Percentiles rank a stretch among this genome's conserved stretches.
phyloP scores from a whole-genome alignment of 2,329 filamentous ascomycete species.

The Cadophora sp. region DNA sequence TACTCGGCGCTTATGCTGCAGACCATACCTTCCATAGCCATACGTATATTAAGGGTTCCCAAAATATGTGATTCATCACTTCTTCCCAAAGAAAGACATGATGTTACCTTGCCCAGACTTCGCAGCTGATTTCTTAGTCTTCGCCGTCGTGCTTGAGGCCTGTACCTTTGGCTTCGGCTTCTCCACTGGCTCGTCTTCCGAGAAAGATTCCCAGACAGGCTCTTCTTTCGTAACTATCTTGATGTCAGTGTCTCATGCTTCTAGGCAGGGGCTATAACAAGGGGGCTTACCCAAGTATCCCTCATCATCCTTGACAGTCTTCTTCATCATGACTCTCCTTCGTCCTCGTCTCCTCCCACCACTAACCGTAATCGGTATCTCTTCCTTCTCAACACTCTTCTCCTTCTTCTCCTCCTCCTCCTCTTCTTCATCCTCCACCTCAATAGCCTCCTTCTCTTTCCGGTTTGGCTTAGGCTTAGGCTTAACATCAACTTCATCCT shows the following conservation, averaged over 20 bases:
- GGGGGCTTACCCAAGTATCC: constrained; percentile 79
- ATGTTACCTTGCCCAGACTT: constrained; percentile 79
- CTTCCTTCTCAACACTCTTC: constrained; percentile 29
- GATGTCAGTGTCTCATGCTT: constrained; percentile 21
- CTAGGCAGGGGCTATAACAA: neutral
- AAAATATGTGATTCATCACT: constrained; percentile 46
- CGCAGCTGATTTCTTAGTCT: constrained; percentile 60
- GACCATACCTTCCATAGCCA: neutral
- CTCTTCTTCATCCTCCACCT: constrained; percentile 45
- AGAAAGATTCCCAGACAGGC: constrained; percentile 88
- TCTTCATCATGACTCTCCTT: constrained; percentile 85
- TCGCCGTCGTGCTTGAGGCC: constrained; percentile 48
- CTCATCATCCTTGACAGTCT: constrained; percentile 84
- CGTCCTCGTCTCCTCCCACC: constrained; percentile 77
- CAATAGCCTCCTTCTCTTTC: constrained; percentile 47
- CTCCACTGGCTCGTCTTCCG: constrained; percentile 78
- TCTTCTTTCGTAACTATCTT: constrained; percentile 82
- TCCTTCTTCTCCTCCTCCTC: constrained; percentile 34
- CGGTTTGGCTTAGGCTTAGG: constrained; percentile 44
- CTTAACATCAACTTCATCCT: constrained; percentile 52
- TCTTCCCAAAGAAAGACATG: constrained; percentile 92
- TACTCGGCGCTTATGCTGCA: neutral
- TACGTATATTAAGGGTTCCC: neutral
- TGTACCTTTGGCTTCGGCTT: constrained; percentile 61
- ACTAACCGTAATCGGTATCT: constrained; percentile 47